phyloP scores from a whole-genome alignment of 345 rosid species.

The Aegle marmelos region DNA sequence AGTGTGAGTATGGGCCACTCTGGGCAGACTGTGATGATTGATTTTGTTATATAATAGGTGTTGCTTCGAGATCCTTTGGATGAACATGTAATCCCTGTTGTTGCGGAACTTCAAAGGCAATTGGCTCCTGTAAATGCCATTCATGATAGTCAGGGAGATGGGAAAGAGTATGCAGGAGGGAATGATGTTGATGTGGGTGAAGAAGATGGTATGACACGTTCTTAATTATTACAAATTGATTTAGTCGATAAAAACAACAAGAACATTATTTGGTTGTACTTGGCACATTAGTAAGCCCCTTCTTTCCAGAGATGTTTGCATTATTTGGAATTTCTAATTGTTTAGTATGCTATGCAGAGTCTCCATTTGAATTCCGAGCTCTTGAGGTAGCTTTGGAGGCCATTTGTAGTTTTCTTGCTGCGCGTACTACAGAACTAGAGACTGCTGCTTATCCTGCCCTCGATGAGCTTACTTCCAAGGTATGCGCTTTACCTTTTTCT shows the following conservation, averaged over 20 bases:
- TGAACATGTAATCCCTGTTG: constrained; percentile 79
- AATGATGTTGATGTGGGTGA: constrained; percentile 73
- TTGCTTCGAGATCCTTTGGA: constrained; percentile 82
- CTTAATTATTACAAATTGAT: neutral
- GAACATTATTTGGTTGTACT: neutral
- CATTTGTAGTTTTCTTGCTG: constrained; percentile 87
- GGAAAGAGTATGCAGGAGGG: constrained; percentile 38
- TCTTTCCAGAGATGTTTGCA: neutral
- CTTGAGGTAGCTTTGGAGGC: constrained; percentile 95
- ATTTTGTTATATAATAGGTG: constrained; percentile 40
- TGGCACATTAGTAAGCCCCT: neutral
- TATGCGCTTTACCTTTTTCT: constrained; percentile 14
- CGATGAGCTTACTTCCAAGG: constrained; percentile 94
- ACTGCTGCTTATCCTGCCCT: constrained; percentile 94
- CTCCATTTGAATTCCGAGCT: constrained; percentile 83
- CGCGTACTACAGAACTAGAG: constrained; percentile 86
- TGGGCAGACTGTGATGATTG: neutral
- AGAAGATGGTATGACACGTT: constrained; percentile 72
- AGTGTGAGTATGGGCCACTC: neutral
- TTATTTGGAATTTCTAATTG: neutral
- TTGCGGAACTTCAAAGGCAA: constrained; percentile 87
- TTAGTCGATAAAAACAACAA: neutral
- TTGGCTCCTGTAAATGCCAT: constrained; percentile 43
- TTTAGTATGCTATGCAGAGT: constrained; percentile 49
- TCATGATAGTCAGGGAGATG: constrained; percentile 43